Conservation (phyloP, 2,329 filamentous ascomycete species). For the Calonectria ilicicola region DNA sequence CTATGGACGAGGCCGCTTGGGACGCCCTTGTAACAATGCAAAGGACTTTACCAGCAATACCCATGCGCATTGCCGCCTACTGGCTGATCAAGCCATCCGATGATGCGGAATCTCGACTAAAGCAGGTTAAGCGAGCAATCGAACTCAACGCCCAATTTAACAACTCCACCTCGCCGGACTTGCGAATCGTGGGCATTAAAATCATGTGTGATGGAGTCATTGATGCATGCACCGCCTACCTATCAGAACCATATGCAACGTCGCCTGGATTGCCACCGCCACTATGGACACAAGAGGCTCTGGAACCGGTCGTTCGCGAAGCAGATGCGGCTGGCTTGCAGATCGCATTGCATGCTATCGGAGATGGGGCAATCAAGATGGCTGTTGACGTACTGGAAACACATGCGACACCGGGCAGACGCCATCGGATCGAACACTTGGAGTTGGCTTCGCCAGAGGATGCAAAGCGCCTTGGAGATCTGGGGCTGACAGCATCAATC, state of each 20-base stretch:
- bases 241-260: constrained; percentile 41
- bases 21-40: constrained; percentile 52
- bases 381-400: constrained; percentile 64
- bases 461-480: constrained; percentile 62
- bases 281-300: constrained; percentile 63
- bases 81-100: constrained; percentile 55
- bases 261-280: constrained; percentile 54
- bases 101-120: constrained; percentile 51
- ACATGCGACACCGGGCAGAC: constrained; percentile 52
- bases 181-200: constrained; percentile 33
- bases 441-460: constrained; percentile 66
- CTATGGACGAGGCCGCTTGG: constrained; percentile 64
- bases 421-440: constrained; percentile 72
- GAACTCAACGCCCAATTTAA: constrained; percentile 48
- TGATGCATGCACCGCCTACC: constrained; percentile 21
- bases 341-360: constrained; percentile 72
- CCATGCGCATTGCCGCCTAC: constrained; percentile 60
- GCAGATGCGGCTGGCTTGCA: constrained; percentile 65
- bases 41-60: constrained; percentile 39
- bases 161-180: constrained; percentile 36
- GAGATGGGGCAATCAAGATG: constrained; percentile 65
- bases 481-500: constrained; percentile 67
- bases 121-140: constrained; percentile 54
- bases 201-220: constrained; percentile 23
- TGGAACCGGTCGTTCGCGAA: constrained; percentile 63